Evolutionary conservation across 2,329 filamentous ascomycete species (phyloP).

Genomic region (Diaporthe caulivora): DNA sequence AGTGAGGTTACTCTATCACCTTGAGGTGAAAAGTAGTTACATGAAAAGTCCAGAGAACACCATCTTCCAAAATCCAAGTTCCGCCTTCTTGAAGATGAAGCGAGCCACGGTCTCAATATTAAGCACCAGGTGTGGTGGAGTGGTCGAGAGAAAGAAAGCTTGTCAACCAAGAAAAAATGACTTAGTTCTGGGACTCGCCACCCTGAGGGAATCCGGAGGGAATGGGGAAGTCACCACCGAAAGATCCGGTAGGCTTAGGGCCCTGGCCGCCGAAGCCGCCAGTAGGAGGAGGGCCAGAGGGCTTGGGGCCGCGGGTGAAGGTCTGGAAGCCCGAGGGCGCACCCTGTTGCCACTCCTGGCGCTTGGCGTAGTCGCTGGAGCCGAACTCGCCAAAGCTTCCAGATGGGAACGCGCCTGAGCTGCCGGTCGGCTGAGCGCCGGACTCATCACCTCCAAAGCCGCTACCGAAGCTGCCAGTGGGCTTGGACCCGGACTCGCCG

Average conservation of each 20-base stretch:
- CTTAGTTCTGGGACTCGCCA: constrained; percentile 18
- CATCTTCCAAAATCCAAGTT: background rate
- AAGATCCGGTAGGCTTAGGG: constrained; percentile 7
- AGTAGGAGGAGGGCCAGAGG: background rate
- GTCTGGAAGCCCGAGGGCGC: constrained; percentile 31
- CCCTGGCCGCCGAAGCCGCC: constrained; percentile 24
- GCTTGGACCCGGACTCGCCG: background rate
- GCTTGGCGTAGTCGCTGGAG: background rate
- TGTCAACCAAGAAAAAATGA: background rate
- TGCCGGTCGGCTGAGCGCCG: constrained; percentile 32
- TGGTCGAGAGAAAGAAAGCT: background rate
- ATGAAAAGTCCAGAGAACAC: constrained; percentile 21
- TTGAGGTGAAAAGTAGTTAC: constrained; percentile 23
- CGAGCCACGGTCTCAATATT: background rate
- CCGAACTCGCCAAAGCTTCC: constrained; percentile 15
- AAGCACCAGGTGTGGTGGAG: background rate
- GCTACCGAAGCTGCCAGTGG: constrained; percentile 26
- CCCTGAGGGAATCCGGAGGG: background rate
- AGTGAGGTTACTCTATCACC: background rate
- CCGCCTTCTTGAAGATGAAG: background rate
- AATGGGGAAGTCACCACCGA: background rate
- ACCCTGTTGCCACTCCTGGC: background rate
- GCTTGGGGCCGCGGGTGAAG: constrained; percentile 5
- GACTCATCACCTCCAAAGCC: background rate
- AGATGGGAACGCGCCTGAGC: background rate